phyloP scores from a whole-genome alignment of 1,284 basidiomycete genomes.

The Ustilago bromivora region DNA sequence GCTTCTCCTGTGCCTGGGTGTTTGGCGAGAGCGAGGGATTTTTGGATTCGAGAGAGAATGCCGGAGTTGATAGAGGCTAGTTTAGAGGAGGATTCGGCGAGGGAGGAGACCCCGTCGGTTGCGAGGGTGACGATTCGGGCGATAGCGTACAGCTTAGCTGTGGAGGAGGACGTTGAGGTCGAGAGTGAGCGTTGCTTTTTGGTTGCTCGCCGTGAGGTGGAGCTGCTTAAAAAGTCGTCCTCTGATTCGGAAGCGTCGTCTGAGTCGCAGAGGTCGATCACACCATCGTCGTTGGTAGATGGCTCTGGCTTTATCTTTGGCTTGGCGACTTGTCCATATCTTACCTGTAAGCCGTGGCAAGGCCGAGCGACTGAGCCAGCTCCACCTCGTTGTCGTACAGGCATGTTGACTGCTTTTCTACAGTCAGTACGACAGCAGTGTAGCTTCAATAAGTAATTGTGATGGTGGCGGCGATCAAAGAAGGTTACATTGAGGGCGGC shows the following conservation, averaged over 20 bases:
- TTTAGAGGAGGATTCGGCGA: conserved; percentile 28
- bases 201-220: not conserved
- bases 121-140: conserved; percentile 40
- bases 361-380: not conserved
- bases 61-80: conserved; percentile 35
- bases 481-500: not conserved
- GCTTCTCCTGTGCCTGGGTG: conserved; percentile 53
- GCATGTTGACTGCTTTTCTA: conserved; percentile 12
- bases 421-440: not conserved
- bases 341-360: not conserved
- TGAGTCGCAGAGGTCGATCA: conserved; percentile 43
- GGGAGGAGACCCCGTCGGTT: conserved; percentile 32
- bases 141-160: conserved; percentile 41
- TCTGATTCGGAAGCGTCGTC: conserved; percentile 6
- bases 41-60: conserved; percentile 52
- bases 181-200: conserved; percentile 3
- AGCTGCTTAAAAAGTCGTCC: conserved; percentile 18
- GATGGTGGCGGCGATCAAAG: not conserved
- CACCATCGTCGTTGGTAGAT: not conserved
- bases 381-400: conserved; percentile 13
- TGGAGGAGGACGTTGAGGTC: not conserved
- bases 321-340: not conserved
- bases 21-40: conserved; percentile 50
- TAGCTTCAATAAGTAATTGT: not conserved
- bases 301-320: conserved; percentile 24